A percentile compares a stretch with the other conserved stretches of the same genome.
phyloP scores from a whole-genome alignment of 176 grass and related monocot genomes.

The Rhynchospora tenuis region DNA sequence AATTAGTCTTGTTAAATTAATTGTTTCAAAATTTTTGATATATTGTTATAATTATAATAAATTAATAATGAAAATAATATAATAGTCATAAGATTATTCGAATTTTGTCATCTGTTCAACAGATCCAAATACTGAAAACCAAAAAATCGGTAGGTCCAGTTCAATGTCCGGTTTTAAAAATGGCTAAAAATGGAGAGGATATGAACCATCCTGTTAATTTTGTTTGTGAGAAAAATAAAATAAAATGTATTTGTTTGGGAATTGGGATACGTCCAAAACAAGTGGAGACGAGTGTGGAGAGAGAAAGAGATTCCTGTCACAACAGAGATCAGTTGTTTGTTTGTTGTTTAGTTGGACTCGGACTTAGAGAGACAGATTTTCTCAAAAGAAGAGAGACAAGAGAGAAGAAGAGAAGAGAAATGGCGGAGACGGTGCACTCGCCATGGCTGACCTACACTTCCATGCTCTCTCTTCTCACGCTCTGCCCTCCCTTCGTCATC shows the following conservation, averaged over 20 bases:
- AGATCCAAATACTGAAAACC: too few species aligned
- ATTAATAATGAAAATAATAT: too few species aligned
- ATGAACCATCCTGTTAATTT: background rate
- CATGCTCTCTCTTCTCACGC: constrained; percentile 84
- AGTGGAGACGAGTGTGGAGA: background rate
- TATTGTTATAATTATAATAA: too few species aligned
- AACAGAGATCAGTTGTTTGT: background rate
- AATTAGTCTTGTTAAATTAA: too few species aligned
- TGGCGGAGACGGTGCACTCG: constrained; percentile 66
- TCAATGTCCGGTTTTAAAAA: too few species aligned
- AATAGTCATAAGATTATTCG: too few species aligned
- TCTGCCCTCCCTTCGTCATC: constrained; percentile 98
- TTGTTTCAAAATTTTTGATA: too few species aligned
- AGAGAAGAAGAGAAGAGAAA: background rate
- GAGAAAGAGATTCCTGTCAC: background rate
- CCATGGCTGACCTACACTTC: constrained; percentile 79
- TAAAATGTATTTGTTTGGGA: too few species aligned
- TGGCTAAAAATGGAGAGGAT: background rate
- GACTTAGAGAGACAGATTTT: background rate
- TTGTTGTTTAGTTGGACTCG: background rate
- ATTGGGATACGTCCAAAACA: background rate
- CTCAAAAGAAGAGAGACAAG: background rate
- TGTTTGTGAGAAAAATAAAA: too few species aligned
- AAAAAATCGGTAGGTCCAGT: too few species aligned
- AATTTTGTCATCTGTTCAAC: too few species aligned